Conservation (phyloP, 495 filamentous ascomycete genomes). For the Lasiosphaeria hispida region DNA sequence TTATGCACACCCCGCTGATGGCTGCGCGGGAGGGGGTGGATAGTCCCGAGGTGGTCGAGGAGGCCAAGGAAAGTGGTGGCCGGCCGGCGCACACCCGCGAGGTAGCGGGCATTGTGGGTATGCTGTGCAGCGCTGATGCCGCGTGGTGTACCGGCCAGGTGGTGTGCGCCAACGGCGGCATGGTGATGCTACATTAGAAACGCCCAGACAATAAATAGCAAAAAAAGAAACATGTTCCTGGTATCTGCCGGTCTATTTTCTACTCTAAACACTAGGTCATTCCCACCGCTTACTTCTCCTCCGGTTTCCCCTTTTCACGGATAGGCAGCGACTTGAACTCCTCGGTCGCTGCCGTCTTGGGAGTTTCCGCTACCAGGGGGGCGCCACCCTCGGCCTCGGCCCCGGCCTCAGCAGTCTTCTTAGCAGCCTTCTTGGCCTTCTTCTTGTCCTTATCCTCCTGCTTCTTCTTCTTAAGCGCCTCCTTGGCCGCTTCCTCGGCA, state of each 20-base stretch:
- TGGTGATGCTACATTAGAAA: constrained; percentile 56
- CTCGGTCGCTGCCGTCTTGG: constrained; percentile 19
- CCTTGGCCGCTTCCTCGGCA: constrained; percentile 49
- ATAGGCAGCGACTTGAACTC: constrained; percentile 25
- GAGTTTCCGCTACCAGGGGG: constrained; percentile 5
- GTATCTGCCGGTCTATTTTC: constrained; percentile 5
- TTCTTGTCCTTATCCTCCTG: constrained; percentile 31
- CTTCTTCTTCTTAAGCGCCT: constrained; percentile 25
- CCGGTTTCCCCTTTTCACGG: constrained; percentile 21
- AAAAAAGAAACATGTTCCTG: background rate
- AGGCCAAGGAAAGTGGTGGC: constrained; percentile 58
- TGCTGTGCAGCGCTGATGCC: constrained; percentile 72
- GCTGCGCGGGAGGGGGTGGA: constrained; percentile 54
- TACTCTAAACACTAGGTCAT: background rate
- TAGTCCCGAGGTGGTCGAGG: constrained; percentile 56
- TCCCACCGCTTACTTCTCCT: constrained; percentile 18
- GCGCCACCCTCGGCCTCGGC: constrained; percentile 8
- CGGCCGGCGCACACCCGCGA: constrained; percentile 71
- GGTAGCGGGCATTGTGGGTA: constrained; percentile 80
- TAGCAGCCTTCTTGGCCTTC: constrained; percentile 29
- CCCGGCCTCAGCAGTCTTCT: constrained; percentile 18
- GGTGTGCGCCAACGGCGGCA: constrained; percentile 84
- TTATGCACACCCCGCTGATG: constrained; percentile 67
- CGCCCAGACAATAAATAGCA: background rate
- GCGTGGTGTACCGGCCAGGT: constrained; percentile 83